Evolutionary conservation across 2,329 filamentous ascomycete genomes (phyloP).

Genomic region (Colletotrichum sp.): DNA sequence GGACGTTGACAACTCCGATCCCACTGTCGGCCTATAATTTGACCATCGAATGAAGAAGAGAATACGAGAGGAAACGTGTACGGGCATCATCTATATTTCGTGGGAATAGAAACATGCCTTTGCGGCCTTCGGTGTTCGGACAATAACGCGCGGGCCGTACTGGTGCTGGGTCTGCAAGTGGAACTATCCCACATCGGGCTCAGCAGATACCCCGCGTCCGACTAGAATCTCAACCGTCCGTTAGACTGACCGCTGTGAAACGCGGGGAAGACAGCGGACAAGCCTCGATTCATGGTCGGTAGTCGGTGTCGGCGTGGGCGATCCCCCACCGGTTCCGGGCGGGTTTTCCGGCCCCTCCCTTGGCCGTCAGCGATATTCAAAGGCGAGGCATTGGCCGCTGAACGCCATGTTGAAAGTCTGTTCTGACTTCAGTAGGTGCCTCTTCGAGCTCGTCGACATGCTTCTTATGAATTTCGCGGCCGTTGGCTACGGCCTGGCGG

Average conservation of each 20-base stretch:
- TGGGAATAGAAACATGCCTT: not conserved
- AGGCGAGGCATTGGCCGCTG: not conserved
- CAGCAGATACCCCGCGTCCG: not conserved
- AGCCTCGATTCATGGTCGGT: not conserved
- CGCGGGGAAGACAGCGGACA: not conserved
- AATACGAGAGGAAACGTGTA: not conserved
- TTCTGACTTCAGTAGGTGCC: not conserved
- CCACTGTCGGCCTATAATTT: not conserved
- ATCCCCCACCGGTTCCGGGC: not conserved
- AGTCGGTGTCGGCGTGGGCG: not conserved
- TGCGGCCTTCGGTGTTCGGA: not conserved
- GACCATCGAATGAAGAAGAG: not conserved
- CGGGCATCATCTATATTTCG: not conserved
- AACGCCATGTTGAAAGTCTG: not conserved
- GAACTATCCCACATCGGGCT: not conserved
- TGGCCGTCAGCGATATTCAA: not conserved
- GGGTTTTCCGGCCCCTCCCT: not conserved
- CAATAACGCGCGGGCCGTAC: not conserved
- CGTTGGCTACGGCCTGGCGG: not conserved
- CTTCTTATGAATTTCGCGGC: not conserved
- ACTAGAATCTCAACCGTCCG: not conserved
- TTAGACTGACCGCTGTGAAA: not conserved
- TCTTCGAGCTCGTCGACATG: not conserved
- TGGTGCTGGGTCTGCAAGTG: not conserved
- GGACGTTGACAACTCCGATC: not conserved